These are phyloP conservation scores for Dipteronia dyeriana DNA, from an alignment of 345 rosid genomes.

Conservation along the genomic window DNA sequence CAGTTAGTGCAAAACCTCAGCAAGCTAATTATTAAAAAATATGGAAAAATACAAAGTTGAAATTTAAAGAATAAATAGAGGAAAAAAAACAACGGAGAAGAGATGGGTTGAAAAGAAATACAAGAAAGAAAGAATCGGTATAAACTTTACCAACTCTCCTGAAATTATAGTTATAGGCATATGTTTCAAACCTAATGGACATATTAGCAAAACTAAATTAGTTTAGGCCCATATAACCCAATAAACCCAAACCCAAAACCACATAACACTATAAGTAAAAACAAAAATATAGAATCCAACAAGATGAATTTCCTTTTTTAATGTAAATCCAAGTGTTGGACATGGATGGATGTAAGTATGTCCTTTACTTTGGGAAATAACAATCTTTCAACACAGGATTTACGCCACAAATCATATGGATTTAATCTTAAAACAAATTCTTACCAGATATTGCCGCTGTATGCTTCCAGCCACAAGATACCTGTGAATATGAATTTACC, in stretches of 20 bases:
- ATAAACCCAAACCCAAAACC: not conserved
- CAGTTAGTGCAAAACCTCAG: not conserved
- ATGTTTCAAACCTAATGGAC: not conserved
- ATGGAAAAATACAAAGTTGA: no score
- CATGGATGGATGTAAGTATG: not conserved
- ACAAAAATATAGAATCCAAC: no score
- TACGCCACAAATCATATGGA: not conserved
- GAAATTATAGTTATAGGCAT: not conserved
- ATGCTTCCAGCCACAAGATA: slow-evolving; percentile 99
- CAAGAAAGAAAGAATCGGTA: no score
- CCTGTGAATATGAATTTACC: slow-evolving; percentile 39
- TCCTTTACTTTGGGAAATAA: not conserved
- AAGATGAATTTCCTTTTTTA: no score
- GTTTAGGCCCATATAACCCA: not conserved
- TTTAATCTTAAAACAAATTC: slow-evolving; percentile 18
- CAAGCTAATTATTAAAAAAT: not conserved
- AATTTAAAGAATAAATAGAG: not conserved
- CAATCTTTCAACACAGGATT: not conserved
- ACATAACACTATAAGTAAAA: not conserved
- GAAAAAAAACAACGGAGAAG: not conserved
- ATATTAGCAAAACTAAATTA: no score
- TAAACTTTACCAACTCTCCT: not conserved
- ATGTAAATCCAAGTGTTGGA: not conserved
- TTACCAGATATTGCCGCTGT: slow-evolving; percentile 91
- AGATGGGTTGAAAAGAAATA: not conserved